Evolutionary conservation across 2,329 filamentous ascomycete species (phyloP), one percentile per base, ranked within the genome.

Genomic region (Escovopsis weberi): DNA sequence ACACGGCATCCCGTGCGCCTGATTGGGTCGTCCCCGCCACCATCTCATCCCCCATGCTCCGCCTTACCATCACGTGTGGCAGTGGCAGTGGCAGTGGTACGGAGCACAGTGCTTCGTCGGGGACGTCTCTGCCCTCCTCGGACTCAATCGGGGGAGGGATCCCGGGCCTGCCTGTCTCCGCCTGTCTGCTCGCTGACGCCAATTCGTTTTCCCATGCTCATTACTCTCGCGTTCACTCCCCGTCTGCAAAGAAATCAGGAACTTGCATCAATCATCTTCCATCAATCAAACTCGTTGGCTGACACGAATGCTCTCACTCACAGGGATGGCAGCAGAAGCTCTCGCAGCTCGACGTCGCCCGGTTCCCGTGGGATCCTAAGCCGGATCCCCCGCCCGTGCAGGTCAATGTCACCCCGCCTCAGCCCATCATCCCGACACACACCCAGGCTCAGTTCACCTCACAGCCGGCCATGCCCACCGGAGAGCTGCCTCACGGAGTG

Each of bases 311-410:
- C 26, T 28, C n/a, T 28, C 26, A 9, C 26, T 36, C 43, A 38
- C 55, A 96, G 88, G 85, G 81, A 66, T 98, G 91, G 91, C 88
- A 96, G 69, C 73, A 80, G 54, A 95, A 93, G 64, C 73, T 98
- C 33, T 83, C 88, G 1, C 78, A 79, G 52, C 78, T 93, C 50
- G 78, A 82, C 51, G 82, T 96, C 47, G 91, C 91, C 46, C 70
- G 76, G 44, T 95, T 96, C 59, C 89, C 91, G 10, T 98, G 91
- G 91, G 91, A 98, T 58, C 89, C 91, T 37, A 80, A 83, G 57
- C 81, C 82, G 40, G 80, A 83, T 41, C 73, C 75, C n/a, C 50
- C 57, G 12, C 50, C 55, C 19, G 51, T 56, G 49, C 48, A 55
- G 60, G 57, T 64, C 55, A 48, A 63, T 56, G 39, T 58, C 51